Conservation (phyloP, 768 basidiomycete genomes). For the Tremella yokohamensis region DNA sequence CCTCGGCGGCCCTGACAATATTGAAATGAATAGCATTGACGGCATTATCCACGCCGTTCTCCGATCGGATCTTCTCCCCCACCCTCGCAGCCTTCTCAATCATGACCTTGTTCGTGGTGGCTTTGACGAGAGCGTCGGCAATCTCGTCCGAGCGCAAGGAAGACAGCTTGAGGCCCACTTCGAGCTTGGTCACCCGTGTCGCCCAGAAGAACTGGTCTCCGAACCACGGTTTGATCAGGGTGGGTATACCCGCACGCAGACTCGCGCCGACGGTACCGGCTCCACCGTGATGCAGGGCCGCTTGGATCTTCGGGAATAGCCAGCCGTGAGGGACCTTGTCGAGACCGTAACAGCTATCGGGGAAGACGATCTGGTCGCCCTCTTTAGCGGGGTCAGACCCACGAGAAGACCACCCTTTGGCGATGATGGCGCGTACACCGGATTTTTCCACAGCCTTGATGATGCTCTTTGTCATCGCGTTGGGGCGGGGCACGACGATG, state of each 20-base stretch:
- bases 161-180: slow-evolving; percentile 59
- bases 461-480: slow-evolving; percentile 58
- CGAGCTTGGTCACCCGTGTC: slow-evolving; percentile 62
- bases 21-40: slow-evolving; percentile 61
- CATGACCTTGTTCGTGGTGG: slow-evolving; percentile 61
- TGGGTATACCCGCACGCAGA: slow-evolving; percentile 63
- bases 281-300: slow-evolving; percentile 66
- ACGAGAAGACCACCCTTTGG: slow-evolving; percentile 65
- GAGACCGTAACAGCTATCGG: slow-evolving; percentile 53
- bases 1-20: slow-evolving; percentile 52
- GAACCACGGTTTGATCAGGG: slow-evolving; percentile 69
- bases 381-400: slow-evolving; percentile 50
- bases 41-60: slow-evolving; percentile 62
- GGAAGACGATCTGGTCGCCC: slow-evolving; percentile 55
- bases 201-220: slow-evolving; percentile 55
- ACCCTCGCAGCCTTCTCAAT: slow-evolving; percentile 60
- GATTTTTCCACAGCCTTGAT: slow-evolving; percentile 63
- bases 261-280: slow-evolving; percentile 70
- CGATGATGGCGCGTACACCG: slow-evolving; percentile 64
- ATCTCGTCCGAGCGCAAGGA: slow-evolving; percentile 57
- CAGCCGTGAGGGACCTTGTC: slow-evolving; percentile 65
- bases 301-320: slow-evolving; percentile 56
- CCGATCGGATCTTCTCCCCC: slow-evolving; percentile 55
- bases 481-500: slow-evolving; percentile 64
- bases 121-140: slow-evolving; percentile 59